These are phyloP conservation scores for Fraxinus angustifolia DNA, from an alignment of 305 asterid genomes.

Conservation along the genomic window DNA sequence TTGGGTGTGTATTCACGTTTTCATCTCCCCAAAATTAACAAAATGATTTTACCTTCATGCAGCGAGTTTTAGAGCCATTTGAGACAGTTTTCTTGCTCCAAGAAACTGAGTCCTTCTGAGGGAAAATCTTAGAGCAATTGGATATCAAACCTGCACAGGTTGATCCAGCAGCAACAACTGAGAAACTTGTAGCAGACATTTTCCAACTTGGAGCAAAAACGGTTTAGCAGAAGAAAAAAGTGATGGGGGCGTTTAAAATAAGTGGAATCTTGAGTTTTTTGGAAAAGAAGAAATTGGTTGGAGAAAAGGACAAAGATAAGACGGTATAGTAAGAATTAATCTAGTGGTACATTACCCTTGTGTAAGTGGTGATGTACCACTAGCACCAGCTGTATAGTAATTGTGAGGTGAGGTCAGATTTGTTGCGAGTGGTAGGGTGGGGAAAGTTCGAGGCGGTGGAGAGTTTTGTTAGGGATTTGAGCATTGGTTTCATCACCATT, in stretches of 20 bases:
- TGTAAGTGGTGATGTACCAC: too few species aligned
- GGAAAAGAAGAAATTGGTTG: background rate
- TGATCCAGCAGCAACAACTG: conserved; percentile 28
- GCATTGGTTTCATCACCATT: conserved; percentile 26
- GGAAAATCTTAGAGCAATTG: conserved; percentile 19
- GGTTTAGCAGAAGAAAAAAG: background rate
- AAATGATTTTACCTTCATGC: conserved; percentile 43
- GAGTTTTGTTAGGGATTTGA: conserved; percentile 11
- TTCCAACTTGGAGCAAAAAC: background rate
- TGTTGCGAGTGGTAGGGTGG: background rate
- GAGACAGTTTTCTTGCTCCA: conserved; percentile 35
- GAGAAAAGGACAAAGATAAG: background rate
- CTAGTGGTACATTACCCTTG: too few species aligned
- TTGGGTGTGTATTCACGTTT: too few species aligned
- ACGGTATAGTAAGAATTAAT: too few species aligned
- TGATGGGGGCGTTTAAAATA: background rate
- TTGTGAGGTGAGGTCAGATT: conserved; percentile 21
- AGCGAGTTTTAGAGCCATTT: conserved; percentile 43
- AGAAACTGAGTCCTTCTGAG: conserved; percentile 21
- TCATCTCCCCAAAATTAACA: too few species aligned
- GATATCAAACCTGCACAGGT: conserved; percentile 21
- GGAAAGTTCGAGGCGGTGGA: conserved; percentile 16
- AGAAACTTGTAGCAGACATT: conserved; percentile 36
- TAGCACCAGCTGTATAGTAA: background rate
- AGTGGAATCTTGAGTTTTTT: background rate